Evolutionary conservation across 805 yeast genomes (phyloP).

Genomic region (Yamadazyma olivae): DNA sequence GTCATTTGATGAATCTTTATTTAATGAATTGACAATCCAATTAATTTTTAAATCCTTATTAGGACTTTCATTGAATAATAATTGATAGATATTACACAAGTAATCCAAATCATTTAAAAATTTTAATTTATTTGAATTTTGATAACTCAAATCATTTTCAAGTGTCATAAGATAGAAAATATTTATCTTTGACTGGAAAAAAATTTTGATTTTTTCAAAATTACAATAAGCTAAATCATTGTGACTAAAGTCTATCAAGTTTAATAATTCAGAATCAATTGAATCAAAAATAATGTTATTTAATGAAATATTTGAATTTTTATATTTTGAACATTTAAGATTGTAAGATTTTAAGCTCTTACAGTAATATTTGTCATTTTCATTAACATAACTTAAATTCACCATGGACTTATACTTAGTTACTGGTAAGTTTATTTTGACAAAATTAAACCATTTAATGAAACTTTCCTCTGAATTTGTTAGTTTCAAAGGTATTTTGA

Average conservation of each 20-base stretch:
- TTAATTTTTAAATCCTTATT: constrained; percentile 15
- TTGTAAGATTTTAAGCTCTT: constrained; percentile 3
- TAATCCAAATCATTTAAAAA: constrained; percentile 17
- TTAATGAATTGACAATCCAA: constrained; percentile 19
- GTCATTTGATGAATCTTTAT: constrained; percentile 5
- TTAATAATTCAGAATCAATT: constrained; percentile 5
- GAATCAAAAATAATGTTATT: constrained; percentile 9
- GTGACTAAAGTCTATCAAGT: neutral
- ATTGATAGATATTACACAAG: constrained; percentile 13
- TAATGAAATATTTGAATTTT: constrained; percentile 3
- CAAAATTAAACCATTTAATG: constrained; percentile 10
- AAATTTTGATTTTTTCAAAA: constrained; percentile 16
- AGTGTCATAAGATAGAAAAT: constrained; percentile 16
- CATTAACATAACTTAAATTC: constrained; percentile 8
- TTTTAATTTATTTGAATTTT: constrained; percentile 8
- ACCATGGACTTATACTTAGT: constrained; percentile 8
- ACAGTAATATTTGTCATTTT: constrained; percentile 7
- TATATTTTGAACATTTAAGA: constrained; percentile 1
- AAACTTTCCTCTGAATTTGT: constrained; percentile 8
- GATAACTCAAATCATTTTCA: constrained; percentile 13
- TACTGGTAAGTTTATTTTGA: constrained; percentile 7
- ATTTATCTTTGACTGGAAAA: constrained; percentile 15
- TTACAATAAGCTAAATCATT: constrained; percentile 10
- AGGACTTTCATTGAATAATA: constrained; percentile 15
- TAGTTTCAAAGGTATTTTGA: constrained; percentile 9